These are phyloP conservation scores for Eucalyptus regnans DNA, from an alignment of 345 rosid genomes.

Conservation along the genomic window DNA sequence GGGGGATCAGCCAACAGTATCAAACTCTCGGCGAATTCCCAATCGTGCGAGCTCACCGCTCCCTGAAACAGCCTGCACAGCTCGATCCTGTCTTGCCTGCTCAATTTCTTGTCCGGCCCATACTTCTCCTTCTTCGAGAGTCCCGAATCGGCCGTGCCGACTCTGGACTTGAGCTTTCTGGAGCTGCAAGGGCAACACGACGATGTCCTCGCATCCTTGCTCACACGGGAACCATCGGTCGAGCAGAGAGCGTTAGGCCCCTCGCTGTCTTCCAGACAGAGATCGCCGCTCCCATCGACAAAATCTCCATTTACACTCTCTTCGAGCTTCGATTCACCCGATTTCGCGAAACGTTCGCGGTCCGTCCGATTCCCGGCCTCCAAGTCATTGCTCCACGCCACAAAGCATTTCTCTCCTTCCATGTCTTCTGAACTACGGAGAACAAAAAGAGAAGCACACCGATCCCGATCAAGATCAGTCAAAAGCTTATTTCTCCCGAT, in stretches of 20 bases:
- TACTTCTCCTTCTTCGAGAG: conserved; percentile 22
- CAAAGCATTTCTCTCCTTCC: conserved; percentile 28
- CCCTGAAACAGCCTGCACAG: conserved; percentile 67
- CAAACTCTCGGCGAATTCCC: conserved; percentile 79
- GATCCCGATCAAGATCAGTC: not conserved
- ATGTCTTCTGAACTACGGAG: conserved; percentile 9
- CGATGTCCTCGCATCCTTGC: conserved; percentile 24
- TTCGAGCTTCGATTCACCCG: conserved; percentile 35
- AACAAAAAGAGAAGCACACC: not conserved
- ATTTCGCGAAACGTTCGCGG: conserved; percentile 18
- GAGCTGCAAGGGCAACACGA: conserved; percentile 30
- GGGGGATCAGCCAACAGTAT: conserved; percentile 66
- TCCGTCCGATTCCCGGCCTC: conserved; percentile 13
- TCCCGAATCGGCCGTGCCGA: conserved; percentile 15
- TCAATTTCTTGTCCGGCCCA: conserved; percentile 53
- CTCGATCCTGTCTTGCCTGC: conserved; percentile 65
- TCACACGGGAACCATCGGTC: conserved; percentile 43
- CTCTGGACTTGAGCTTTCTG: conserved; percentile 31
- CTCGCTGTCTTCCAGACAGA: conserved; percentile 27
- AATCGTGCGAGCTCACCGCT: conserved; percentile 76
- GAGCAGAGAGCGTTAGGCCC: conserved; percentile 52
- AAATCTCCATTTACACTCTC: conserved; percentile 22
- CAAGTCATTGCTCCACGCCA: conserved; percentile 8
- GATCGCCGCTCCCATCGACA: conserved; percentile 10
- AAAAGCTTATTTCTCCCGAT: not conserved